Conservation (phyloP, 1,139 yeast genomes). For the Lodderomyces metapsilosis region DNA sequence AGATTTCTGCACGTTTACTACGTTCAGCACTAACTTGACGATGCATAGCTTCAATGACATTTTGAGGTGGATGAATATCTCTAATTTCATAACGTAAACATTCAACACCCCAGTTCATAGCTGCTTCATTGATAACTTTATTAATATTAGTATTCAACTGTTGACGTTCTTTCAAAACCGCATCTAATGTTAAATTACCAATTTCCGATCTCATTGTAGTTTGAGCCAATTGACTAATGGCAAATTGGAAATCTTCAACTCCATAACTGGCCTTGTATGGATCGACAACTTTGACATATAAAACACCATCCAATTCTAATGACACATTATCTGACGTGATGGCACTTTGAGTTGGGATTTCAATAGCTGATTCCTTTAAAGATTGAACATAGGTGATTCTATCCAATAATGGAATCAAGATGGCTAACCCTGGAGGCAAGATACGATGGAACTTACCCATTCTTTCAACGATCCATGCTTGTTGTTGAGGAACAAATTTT, state of each 20-base stretch:
- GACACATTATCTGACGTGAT: slow-evolving; percentile 86
- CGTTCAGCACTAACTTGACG: slow-evolving; percentile 86
- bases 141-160: slow-evolving; percentile 71
- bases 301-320: slow-evolving; percentile 79
- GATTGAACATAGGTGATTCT: slow-evolving; percentile 79
- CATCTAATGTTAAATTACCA: slow-evolving; percentile 77
- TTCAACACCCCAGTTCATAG: slow-evolving; percentile 77
- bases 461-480: slow-evolving; percentile 88
- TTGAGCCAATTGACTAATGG: slow-evolving; percentile 82
- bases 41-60: slow-evolving; percentile 90
- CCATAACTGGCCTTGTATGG: slow-evolving; percentile 87
- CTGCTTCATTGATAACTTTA: slow-evolving; percentile 78
- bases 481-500: slow-evolving; percentile 84
- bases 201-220: slow-evolving; percentile 90
- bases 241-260: slow-evolving; percentile 85
- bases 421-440: slow-evolving; percentile 74
- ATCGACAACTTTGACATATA: slow-evolving; percentile 74
- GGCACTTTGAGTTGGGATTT: slow-evolving; percentile 81
- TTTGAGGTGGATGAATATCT: slow-evolving; percentile 84
- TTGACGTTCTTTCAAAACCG: slow-evolving; percentile 75
- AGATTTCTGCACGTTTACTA: slow-evolving; percentile 80
- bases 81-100: slow-evolving; percentile 85
- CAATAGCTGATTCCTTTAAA: slow-evolving; percentile 78
- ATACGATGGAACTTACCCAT: slow-evolving; percentile 84
- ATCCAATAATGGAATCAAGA: slow-evolving; percentile 71